A percentile compares a stretch with the other conserved stretches of the same genome.
Evolutionary conservation across 176 grass and related monocot genomes (phyloP).

Genomic region (Avena eriantha): DNA sequence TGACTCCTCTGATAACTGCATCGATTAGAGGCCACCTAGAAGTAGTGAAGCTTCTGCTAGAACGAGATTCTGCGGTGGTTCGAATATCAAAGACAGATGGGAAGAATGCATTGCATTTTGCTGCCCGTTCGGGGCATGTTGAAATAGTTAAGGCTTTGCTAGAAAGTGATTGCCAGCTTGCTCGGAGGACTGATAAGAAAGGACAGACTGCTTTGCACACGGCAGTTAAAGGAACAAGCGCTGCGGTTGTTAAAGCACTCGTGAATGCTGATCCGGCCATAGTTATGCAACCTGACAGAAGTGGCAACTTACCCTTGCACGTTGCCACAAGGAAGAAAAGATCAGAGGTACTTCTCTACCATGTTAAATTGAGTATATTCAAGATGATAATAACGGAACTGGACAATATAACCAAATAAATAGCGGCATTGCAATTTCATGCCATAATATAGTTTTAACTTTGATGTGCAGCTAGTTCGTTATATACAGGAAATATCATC

Average conservation of each 20-base stretch:
- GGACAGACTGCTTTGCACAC: constrained; percentile 92
- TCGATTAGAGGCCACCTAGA: constrained; percentile 70
- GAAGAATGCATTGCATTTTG: constrained; percentile 93
- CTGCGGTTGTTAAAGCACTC: constrained; percentile 66
- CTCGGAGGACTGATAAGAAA: constrained; percentile 94
- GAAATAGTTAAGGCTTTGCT: constrained; percentile 76
- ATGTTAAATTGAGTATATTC: not conserved
- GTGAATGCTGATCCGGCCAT: constrained; percentile 89
- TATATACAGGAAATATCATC: too few species aligned
- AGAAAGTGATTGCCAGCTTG: constrained; percentile 71
- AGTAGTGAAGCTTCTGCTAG: constrained; percentile 73
- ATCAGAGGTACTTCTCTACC: constrained; percentile 65
- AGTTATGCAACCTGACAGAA: constrained; percentile 88
- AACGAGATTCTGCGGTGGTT: constrained; percentile 59
- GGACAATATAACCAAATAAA: too few species aligned
- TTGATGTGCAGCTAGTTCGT: too few species aligned
- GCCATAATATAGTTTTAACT: too few species aligned
- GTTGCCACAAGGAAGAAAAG: constrained; percentile 90
- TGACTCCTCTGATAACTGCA: constrained; percentile 82
- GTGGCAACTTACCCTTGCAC: constrained; percentile 90
- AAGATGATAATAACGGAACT: too few species aligned
- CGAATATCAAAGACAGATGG: constrained; percentile 72
- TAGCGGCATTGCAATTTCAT: too few species aligned
- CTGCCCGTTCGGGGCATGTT: constrained; percentile 81
- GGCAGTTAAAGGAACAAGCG: constrained; percentile 82